Percentiles rank a stretch among this genome's conserved stretches.
phyloP scores from a whole-genome alignment of 2,329 filamentous ascomycete genomes.

The Epichloe scottii region DNA sequence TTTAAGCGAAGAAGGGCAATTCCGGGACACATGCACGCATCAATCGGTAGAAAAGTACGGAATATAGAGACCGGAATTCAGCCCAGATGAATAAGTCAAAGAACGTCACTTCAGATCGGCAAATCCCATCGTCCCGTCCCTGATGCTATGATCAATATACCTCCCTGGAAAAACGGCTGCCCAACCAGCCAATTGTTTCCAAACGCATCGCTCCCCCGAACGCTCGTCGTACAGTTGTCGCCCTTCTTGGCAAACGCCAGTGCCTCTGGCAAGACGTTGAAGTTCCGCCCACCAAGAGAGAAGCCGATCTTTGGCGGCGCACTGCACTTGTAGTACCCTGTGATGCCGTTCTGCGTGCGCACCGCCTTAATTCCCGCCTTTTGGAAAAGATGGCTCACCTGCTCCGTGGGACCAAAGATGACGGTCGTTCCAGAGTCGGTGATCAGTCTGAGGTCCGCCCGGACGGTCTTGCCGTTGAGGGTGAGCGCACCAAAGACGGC shows the following conservation, averaged over 20 bases:
- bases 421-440: constrained; percentile 11
- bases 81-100: background rate
- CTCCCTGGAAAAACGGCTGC: constrained; percentile 13
- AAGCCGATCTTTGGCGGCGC: constrained; percentile 9
- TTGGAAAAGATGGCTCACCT: constrained; percentile 7
- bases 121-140: constrained; percentile 8
- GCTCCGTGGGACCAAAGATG: constrained; percentile 9
- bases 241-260: constrained; percentile 8
- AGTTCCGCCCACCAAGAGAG: constrained; percentile 7
- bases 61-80: no score
- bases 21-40: no score
- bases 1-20: no score
- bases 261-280: constrained; percentile 9
- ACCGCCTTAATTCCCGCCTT: constrained; percentile 8
- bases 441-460: constrained; percentile 1
- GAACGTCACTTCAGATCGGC: constrained; percentile 3
- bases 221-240: constrained; percentile 10
- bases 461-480: background rate
- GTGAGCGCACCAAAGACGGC: background rate
- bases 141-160: constrained; percentile 12
- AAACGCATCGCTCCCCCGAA: constrained; percentile 8
- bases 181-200: constrained; percentile 10
- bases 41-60: no score
- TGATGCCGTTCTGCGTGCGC: constrained; percentile 4
- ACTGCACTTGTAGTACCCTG: constrained; percentile 10